A percentile compares a stretch with the other conserved stretches of the same genome.
Evolutionary conservation across 148 eudicot genomes (phyloP).

Genomic region (Silene uniflora): DNA sequence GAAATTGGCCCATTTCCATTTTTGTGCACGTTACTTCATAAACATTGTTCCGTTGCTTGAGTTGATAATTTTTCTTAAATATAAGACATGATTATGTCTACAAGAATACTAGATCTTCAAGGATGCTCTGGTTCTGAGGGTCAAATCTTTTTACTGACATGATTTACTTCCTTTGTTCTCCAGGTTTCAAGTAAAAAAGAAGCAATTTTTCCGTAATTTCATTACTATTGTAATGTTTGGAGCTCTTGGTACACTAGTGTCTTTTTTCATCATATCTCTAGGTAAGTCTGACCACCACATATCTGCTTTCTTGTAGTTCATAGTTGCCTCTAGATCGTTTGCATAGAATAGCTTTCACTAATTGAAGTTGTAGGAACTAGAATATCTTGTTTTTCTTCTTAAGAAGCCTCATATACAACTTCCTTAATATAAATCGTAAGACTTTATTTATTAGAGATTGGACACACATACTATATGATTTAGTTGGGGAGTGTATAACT

Average conservation of each 20-base stretch:
- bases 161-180: slow-evolving; percentile 7
- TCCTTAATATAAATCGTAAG: neutral
- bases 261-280: slow-evolving; percentile 47
- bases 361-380: neutral
- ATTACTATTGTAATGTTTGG: slow-evolving; percentile 62
- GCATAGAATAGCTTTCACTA: neutral
- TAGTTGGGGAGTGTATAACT: neutral
- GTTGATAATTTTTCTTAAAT: neutral
- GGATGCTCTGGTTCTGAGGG: slow-evolving; percentile 6
- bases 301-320: neutral
- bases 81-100: neutral
- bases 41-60: neutral
- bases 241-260: slow-evolving; percentile 58
- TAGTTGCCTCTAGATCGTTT: neutral
- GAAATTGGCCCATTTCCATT: neutral
- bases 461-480: neutral
- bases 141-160: slow-evolving; percentile 8
- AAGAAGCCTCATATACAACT: neutral
- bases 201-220: slow-evolving; percentile 64
- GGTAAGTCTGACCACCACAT: slow-evolving; percentile 27
- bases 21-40: neutral
- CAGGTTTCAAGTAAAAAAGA: slow-evolving; percentile 74
- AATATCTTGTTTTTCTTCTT: neutral
- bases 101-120: neutral
- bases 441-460: neutral